These are phyloP conservation scores for Aureobasidium musti DNA, from an alignment of 2,329 filamentous ascomycete genomes.

Conservation along the genomic window DNA sequence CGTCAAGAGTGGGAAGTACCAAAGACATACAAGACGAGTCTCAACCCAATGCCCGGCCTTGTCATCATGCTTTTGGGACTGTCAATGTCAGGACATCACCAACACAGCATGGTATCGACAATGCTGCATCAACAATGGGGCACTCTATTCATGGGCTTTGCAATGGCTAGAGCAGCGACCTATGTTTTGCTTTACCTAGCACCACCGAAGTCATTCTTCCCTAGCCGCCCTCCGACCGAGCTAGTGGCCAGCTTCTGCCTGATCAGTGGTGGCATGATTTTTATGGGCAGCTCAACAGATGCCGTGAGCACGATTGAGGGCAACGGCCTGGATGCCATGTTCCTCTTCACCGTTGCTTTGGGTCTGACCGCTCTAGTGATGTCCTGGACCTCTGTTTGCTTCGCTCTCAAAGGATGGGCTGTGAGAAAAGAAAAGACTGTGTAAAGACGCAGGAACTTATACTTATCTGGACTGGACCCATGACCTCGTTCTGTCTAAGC, in stretches of 20 bases:
- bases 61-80: constrained; percentile 80
- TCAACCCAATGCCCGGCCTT: constrained; percentile 83
- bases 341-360: constrained; percentile 85
- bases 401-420: constrained; percentile 89
- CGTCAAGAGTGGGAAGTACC: constrained; percentile 57
- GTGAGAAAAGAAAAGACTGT: constrained; percentile 41
- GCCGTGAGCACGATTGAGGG: constrained; percentile 74
- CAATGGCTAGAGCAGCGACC: constrained; percentile 72
- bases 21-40: constrained; percentile 68
- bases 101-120: constrained; percentile 74
- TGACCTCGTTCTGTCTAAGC: background rate
- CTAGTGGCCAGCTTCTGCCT: constrained; percentile 79
- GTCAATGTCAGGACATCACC: constrained; percentile 92
- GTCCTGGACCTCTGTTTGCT: constrained; percentile 75
- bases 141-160: constrained; percentile 73
- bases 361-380: constrained; percentile 80
- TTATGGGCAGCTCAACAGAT: constrained; percentile 83
- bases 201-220: constrained; percentile 73
- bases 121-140: constrained; percentile 96
- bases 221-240: constrained; percentile 83
- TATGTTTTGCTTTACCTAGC: constrained; percentile 77
- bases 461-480: background rate
- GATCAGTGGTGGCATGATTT: constrained; percentile 80
- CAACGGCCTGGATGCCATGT: constrained; percentile 83
- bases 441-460: background rate